Base-by-base conservation (phyloP, 768 basidiomycete genomes). In the Austroboletus eburneus region DNA sequence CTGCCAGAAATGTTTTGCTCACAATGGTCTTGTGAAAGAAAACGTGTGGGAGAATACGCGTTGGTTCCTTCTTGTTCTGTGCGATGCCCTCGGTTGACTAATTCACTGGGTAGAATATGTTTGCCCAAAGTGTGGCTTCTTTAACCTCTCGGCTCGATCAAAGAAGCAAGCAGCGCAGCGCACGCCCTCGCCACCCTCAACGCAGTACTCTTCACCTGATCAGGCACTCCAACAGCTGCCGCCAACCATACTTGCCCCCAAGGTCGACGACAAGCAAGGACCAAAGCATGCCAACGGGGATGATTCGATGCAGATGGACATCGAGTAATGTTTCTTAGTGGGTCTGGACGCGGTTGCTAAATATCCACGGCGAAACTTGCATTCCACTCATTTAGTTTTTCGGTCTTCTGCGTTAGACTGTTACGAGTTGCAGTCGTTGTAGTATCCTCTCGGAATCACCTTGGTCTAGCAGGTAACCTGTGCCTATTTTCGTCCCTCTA, bases 21-120 rank as follows among this genome's bases (percentile, higher is more conserved):
- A 94, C 61, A 95, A 95, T 50, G 92, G 92, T 3, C 73, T 96
- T 3, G 87, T 91, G 9, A 83, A 85, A 57, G 90, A 91, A 62
- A 80, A 73, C 37, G 74, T 83, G 62, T 93, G 85, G 80, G 83
- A 86, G 50, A 82, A 86, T 51, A 78, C 85, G 23, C 87, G 92
- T 94, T 56, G 65, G 90, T 81, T 20, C 10, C 13, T 34, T 35
- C 54, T 29, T 35, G 14, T 24, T 17, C 33, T 32, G n/a, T 36
- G 42, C 18, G 38, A 40, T 21, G 17, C 30, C 5, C 12, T 17
- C 13, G 38, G 12, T 43, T 42, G 21, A 54, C 46, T 7, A 13
- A 14, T 42, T 17, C 38, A 44, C 30, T 46, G 43, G 30, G 50
- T 33, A 94, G 91, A 92, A 70, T 95, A 91, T 56, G 67, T 80